Base-by-base conservation (phyloP, 2,329 filamentous ascomycete species). In the Xylariaceae sp. region DNA sequence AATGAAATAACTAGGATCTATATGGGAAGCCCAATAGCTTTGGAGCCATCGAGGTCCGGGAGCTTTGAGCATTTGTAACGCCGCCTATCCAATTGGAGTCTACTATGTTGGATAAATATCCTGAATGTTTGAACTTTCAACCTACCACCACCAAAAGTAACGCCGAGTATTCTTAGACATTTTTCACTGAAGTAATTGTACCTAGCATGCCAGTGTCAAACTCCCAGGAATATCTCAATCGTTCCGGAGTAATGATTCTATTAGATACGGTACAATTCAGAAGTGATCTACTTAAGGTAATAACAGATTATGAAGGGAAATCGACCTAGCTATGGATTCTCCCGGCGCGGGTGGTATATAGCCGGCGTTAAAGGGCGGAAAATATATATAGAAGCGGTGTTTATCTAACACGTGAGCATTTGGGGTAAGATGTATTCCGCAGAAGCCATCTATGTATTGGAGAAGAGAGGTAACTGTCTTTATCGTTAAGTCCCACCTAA, bases 261-360 rank as follows among this genome's bases (percentile, higher is more conserved):
- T 45, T 42, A 40, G 18, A 58, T 54, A n/a, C 19, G 37, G 6
- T 42, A 57, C 40, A 18, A 32, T 44, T 44, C n/a, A 45, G 20
- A 50, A 20, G 7, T 16, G 23, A 18, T 20, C 43, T 19, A 54
- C 48, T 29, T 45, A 44, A 56, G 9, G 50, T 44, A 26, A 9
- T 26, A 26, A 46, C 46, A 45, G 16, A 44, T 32, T 6, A 32
- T 53, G 20, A 29, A 43, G 21, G 44, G 42, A 49, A n/a, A 56
- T 49, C 26, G 29, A 50, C 44, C 19, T 37, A 32, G 23, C 10
- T 20, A 47, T 44, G 18, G n/a, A 51, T 60, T 37, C 46, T 56
- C 32, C 59, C 57, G 59, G 54, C 2, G 29, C 44, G 26, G 14
- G 18, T 43, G 43, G 49, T 42, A 60, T 62, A 61, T 62, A 62